A percentile compares a stretch with the other conserved stretches of the same genome.
phyloP scores from a whole-genome alignment of 2,329 filamentous ascomycete species.

The Colletotrichum tanaceti region DNA sequence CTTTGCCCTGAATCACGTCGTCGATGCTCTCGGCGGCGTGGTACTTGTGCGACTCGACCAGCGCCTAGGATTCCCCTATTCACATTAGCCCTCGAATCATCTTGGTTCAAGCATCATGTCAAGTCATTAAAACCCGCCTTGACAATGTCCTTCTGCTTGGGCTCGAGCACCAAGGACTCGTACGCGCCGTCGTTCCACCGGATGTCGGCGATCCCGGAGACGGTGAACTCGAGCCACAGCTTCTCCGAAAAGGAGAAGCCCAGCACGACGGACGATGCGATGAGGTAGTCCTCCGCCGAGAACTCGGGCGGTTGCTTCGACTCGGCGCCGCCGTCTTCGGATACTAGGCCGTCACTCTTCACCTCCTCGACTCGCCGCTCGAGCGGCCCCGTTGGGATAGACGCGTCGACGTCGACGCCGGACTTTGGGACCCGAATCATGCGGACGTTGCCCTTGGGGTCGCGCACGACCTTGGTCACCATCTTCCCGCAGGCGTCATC shows the following conservation, averaged over 20 bases:
- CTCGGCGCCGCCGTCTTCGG: constrained; percentile 45
- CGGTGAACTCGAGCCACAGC: constrained; percentile 87
- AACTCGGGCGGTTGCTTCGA: constrained; percentile 64
- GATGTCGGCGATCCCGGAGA: constrained; percentile 83
- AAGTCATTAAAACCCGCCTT: constrained; percentile 59
- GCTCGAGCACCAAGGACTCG: constrained; percentile 79
- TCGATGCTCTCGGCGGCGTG: constrained; percentile 85
- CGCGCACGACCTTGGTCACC: constrained; percentile 65
- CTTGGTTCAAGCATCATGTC: too few species aligned
- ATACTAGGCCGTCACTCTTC: constrained; percentile 46
- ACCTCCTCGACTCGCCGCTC: constrained; percentile 49
- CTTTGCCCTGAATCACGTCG: constrained; percentile 85
- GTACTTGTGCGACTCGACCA: constrained; percentile 87
- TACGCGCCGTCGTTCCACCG: constrained; percentile 88
- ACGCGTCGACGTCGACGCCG: constrained; percentile 48
- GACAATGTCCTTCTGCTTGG: constrained; percentile 73
- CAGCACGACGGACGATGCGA: constrained; percentile 85
- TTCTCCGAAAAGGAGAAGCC: constrained; percentile 92
- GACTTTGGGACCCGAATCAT: constrained; percentile 51
- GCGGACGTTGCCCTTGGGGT: constrained; percentile 51
- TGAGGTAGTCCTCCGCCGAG: constrained; percentile 84
- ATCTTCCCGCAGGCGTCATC: constrained; percentile 55
- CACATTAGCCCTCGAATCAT: too few species aligned
- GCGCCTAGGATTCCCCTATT: too few species aligned
- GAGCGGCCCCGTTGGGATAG: constrained; percentile 62